Base-by-base conservation (phyloP, 805 yeast genomes). In the Ogataea pini region DNA sequence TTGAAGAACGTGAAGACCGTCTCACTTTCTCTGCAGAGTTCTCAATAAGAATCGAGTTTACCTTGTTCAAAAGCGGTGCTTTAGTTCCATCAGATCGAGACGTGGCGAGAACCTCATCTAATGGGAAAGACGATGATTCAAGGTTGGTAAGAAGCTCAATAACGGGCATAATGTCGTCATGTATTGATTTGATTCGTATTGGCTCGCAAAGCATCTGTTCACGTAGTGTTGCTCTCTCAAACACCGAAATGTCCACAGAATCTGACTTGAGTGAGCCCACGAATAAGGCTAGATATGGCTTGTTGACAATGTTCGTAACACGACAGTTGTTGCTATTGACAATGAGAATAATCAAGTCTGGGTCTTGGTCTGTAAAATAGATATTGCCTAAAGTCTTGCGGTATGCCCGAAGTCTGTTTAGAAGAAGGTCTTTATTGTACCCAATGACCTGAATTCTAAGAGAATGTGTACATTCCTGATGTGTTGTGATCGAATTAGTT, bases 151-250 rank as follows among this genome's bases (percentile, higher is more conserved):
- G 55, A 32, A 67, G 64, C 44, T 68, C 65, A 43, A 68, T 65
- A 44, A 68, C 53, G 1, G 48, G 48, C 56, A 68, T 60, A 31
- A 69, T 49, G 42, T 68, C 70, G 48, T 64, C 65, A 34, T 61
- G 49, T 4, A 64, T 44, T 1, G 67, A 57, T 29, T 55, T 51
- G 38, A 69, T 44, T 28, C 37, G 41, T 6, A 69, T 51, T 1
- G 72, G 72, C 33, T 67, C 60, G 49, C 72, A 68, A n/a, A 69
- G 52, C 62, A 60, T 58, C 51, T 61, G 44, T 12, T 51, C 47
- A 42, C 50, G 48, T 9, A 56, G 36, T 14, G 55, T 20, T 17
- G 51, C 25, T 44, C 51, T 52, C 36, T 51, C 39, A 40, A 55
- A 46, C 4, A 52, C 24, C 12, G 41, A 36, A 18, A 37, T 36